phyloP scores from a whole-genome alignment of 768 basidiomycete genomes.

The Suillus placidus region DNA sequence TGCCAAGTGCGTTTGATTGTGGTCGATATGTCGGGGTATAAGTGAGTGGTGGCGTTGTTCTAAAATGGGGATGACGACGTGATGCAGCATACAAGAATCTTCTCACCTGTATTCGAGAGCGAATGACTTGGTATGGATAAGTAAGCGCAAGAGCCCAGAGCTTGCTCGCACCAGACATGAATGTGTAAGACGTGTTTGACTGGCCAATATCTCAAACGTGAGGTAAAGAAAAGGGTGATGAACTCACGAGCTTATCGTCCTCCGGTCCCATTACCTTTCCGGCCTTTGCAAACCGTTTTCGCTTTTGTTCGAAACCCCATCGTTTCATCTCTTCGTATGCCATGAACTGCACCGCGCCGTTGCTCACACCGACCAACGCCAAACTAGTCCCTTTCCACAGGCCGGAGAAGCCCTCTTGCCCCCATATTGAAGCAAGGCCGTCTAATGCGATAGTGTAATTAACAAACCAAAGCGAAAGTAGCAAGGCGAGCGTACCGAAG shows the following conservation, averaged over 20 bases:
- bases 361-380: slow-evolving; percentile 90
- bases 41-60: slow-evolving; percentile 65
- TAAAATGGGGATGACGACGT: slow-evolving; percentile 28
- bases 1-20: slow-evolving; percentile 81
- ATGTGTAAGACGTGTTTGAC: slow-evolving; percentile 90
- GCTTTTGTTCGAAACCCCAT: slow-evolving; percentile 83
- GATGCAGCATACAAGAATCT: slow-evolving; percentile 5
- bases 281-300: slow-evolving; percentile 56
- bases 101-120: slow-evolving; percentile 88
- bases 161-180: slow-evolving; percentile 93
- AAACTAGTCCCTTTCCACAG: slow-evolving; percentile 87
- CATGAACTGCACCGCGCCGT: slow-evolving; percentile 95
- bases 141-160: slow-evolving; percentile 80
- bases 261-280: slow-evolving; percentile 70
- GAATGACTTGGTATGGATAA: slow-evolving; percentile 97
- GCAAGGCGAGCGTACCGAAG: slow-evolving; percentile 52
- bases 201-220: slow-evolving; percentile 33
- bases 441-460: slow-evolving; percentile 39
- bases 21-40: slow-evolving; percentile 83
- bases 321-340: slow-evolving; percentile 95
- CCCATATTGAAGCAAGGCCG: slow-evolving; percentile 72
- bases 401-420: slow-evolving; percentile 75
- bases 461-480: not conserved
- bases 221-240: not conserved
- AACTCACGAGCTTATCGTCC: slow-evolving; percentile 84